Evolutionary conservation across 495 filamentous ascomycete species (phyloP), one percentile per base, ranked within the genome.

Genomic region (Choiromyces venosus): DNA sequence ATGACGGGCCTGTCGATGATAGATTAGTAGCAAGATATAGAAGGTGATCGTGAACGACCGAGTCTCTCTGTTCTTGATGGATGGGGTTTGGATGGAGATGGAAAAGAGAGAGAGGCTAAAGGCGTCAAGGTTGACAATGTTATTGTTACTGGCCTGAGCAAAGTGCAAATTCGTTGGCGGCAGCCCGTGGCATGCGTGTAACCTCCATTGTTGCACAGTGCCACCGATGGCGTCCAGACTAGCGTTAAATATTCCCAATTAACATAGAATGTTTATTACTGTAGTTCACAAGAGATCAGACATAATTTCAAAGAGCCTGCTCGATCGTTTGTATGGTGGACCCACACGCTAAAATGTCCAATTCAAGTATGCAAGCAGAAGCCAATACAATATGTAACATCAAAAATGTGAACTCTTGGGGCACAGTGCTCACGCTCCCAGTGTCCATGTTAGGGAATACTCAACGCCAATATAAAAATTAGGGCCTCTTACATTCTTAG

Each of bases 21-120:
- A 61, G 52, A 29, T 61, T 61, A 61, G 29, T 33, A 14, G 52
- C 18, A 29, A 33, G 52, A 61, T 61, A 33, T 33, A 61, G 52
- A 33, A 61, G 25, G 52, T 33, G 52, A 33, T 33, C 10, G 52
- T 33, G 52, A 61, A 61, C 25, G 52, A 12, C 25, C 52, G 52
- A 61, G 52, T 61, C 52, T 61, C 42, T 44, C 52, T 61, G 25
- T 33, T 61, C 10, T 61, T 16, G 52, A 61, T 61, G 52, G 52
- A 61, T 61, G 52, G 52, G 52, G 52, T 61, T 33, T 56, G 46
- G 52, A 61, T 61, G 52, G 52, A 61, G 52, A 61, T 61, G 52
- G 25, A 61, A 29, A 61, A 61, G 52, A 33, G 25, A 61, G 42
- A 21, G 12, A 61, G 52, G 52, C 52, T 29, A 61, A 61, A 61